phyloP scores from a whole-genome alignment of 805 yeast genomes.

The Candida koratica region DNA sequence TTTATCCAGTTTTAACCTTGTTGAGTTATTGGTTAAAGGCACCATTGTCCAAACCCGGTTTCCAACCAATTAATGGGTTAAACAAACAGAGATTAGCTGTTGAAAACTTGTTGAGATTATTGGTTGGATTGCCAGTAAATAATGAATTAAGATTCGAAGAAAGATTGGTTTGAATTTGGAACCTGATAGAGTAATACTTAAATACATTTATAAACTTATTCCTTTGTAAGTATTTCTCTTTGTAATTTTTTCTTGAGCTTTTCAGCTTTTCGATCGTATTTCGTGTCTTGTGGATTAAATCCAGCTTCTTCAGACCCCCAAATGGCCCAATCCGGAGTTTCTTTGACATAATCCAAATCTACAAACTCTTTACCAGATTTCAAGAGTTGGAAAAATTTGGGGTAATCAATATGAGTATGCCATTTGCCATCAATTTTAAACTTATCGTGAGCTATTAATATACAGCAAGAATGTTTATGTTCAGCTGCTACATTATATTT shows the following conservation, averaged over 20 bases:
- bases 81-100: slow-evolving; percentile 92
- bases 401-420: slow-evolving; percentile 87
- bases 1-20: slow-evolving; percentile 83
- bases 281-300: slow-evolving; percentile 80
- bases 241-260: slow-evolving; percentile 44
- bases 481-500: slow-evolving; percentile 86
- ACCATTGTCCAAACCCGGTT: slow-evolving; percentile 88
- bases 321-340: slow-evolving; percentile 88
- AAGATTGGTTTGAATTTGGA: slow-evolving; percentile 47
- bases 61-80: slow-evolving; percentile 84
- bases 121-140: slow-evolving; percentile 85
- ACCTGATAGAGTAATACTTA: too few relatives aligned
- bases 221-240: slow-evolving; percentile 23
- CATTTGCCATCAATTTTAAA: slow-evolving; percentile 70
- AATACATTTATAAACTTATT: too few relatives aligned
- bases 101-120: slow-evolving; percentile 83
- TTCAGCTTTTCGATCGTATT: slow-evolving; percentile 62
- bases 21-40: slow-evolving; percentile 96
- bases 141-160: slow-evolving; percentile 95
- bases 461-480: slow-evolving; percentile 93
- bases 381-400: slow-evolving; percentile 66
- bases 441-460: slow-evolving; percentile 70
- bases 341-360: slow-evolving; percentile 74
- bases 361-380: slow-evolving; percentile 62
- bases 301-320: slow-evolving; percentile 87